phyloP scores from a whole-genome alignment of 2,329 filamentous ascomycete genomes.

The Scedosporium dehoogii region DNA sequence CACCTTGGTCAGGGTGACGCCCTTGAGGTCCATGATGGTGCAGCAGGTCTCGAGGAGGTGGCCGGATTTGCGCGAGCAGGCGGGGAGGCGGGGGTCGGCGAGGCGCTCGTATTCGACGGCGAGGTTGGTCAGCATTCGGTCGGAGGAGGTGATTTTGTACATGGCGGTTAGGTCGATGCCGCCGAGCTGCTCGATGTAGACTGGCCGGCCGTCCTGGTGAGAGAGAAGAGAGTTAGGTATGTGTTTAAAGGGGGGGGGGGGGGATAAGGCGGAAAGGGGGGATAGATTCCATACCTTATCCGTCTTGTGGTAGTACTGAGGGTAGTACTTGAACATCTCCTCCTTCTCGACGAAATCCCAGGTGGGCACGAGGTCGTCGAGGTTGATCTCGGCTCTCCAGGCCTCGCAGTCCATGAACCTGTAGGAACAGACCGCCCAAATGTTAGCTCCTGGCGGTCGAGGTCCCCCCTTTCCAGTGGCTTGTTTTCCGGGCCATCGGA shows the following conservation, averaged over 20 bases:
- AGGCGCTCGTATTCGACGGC: conserved; percentile 97
- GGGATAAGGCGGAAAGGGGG: background rate
- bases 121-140: conserved; percentile 94
- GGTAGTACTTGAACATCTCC: conserved; percentile 82
- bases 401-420: conserved; percentile 89
- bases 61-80: conserved; percentile 86
- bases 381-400: conserved; percentile 80
- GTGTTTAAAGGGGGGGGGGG: background rate
- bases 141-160: conserved; percentile 83
- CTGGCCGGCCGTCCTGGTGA: conserved; percentile 77
- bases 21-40: conserved; percentile 97
- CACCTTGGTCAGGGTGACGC: conserved; percentile 74
- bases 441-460: too few species aligned
- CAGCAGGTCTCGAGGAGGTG: conserved; percentile 94
- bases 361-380: conserved; percentile 68
- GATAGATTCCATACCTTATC: conserved; percentile 51
- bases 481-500: background rate
- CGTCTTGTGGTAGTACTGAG: conserved; percentile 98
- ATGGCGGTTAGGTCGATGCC: conserved; percentile 84
- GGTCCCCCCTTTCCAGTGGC: too few species aligned
- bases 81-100: conserved; percentile 82
- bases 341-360: conserved; percentile 85
- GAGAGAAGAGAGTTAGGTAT: background rate
- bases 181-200: conserved; percentile 95
- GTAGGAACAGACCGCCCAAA: conserved; percentile 4